These are phyloP conservation scores for Pyrenula massariospora DNA, from an alignment of 495 filamentous ascomycete genomes.

Conservation along the genomic window DNA sequence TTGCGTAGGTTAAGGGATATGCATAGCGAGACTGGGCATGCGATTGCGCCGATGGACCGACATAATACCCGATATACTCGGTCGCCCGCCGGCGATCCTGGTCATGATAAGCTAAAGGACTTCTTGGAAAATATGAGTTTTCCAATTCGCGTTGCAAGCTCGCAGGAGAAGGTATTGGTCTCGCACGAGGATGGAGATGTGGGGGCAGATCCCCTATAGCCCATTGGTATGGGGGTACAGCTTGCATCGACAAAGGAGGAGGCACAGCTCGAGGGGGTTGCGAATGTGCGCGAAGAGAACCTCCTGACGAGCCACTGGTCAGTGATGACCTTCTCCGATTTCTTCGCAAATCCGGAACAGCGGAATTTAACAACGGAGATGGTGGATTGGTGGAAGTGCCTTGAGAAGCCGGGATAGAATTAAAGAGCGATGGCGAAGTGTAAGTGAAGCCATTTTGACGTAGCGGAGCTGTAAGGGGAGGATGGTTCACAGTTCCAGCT, in stretches of 20 bases:
- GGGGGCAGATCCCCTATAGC: constrained; percentile 4
- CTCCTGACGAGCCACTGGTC: constrained; percentile 37
- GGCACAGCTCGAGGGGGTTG: constrained; percentile 48
- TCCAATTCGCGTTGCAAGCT: constrained; percentile 26
- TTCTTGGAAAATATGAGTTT: constrained; percentile 26
- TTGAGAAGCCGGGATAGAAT: constrained; percentile 28
- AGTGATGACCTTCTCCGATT: constrained; percentile 44
- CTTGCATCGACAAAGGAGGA: constrained; percentile 17
- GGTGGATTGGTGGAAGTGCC: constrained; percentile 48
- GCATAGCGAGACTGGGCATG: constrained; percentile 20
- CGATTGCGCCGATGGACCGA: constrained; percentile 44
- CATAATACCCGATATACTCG: constrained; percentile 57
- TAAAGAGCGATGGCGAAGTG: constrained; percentile 33
- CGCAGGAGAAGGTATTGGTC: constrained; percentile 16
- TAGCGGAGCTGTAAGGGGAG: constrained; percentile 32
- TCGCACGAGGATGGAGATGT: constrained; percentile 3
- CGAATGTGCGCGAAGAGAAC: constrained; percentile 49
- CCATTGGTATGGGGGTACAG: constrained; percentile 10
- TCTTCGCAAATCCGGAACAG: constrained; percentile 44
- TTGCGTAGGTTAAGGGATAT: not conserved
- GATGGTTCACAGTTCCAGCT: constrained; percentile 33
- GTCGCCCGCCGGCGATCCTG: constrained; percentile 28
- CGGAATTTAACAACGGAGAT: constrained; percentile 44
- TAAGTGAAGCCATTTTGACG: constrained; percentile 36
- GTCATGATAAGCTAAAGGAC: constrained; percentile 29